Percentiles rank a stretch among this genome's conserved stretches.
These are phyloP conservation scores for Hanseniaspora singularis DNA, from an alignment of 805 yeast genomes.

Conservation along the genomic window DNA sequence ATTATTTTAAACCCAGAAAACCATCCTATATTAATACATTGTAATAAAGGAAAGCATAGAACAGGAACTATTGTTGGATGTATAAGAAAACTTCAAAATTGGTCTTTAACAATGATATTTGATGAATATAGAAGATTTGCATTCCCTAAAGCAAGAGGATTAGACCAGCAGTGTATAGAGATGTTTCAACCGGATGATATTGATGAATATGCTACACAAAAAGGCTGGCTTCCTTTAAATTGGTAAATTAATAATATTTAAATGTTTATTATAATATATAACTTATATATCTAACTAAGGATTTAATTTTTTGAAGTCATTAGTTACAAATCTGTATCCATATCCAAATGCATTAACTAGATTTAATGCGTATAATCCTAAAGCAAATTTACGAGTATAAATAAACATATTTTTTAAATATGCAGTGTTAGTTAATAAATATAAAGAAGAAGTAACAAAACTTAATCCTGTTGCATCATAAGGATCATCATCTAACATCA, in stretches of 20 bases:
- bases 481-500: conserved; percentile 64
- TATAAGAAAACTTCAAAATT: conserved; percentile 70
- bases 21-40: conserved; percentile 86
- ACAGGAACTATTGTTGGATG: conserved; percentile 96
- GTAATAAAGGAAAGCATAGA: conserved; percentile 93
- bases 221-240: conserved; percentile 52
- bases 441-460: conserved; percentile 70
- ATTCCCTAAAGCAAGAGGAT: conserved; percentile 84
- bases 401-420: conserved; percentile 41
- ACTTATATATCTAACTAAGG: neutral
- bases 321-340: conserved; percentile 57
- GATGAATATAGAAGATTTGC: conserved; percentile 94
- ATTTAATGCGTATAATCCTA: conserved; percentile 47
- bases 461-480: conserved; percentile 71
- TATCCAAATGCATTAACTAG: conserved; percentile 51
- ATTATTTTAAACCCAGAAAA: conserved; percentile 73
- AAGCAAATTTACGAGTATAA: conserved; percentile 51
- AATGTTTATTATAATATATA: neutral
- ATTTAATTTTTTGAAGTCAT: conserved; percentile 18
- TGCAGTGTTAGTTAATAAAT: conserved; percentile 57
- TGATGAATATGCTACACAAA: conserved; percentile 39
- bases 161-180: conserved; percentile 93
- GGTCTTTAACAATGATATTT: conserved; percentile 89
- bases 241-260: conserved; percentile 37
- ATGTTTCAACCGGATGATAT: conserved; percentile 61